A percentile compares a stretch with the other conserved stretches of the same genome.
phyloP scores from a whole-genome alignment of 441 rosid species.

The Bocquillonia castaneifolia region DNA sequence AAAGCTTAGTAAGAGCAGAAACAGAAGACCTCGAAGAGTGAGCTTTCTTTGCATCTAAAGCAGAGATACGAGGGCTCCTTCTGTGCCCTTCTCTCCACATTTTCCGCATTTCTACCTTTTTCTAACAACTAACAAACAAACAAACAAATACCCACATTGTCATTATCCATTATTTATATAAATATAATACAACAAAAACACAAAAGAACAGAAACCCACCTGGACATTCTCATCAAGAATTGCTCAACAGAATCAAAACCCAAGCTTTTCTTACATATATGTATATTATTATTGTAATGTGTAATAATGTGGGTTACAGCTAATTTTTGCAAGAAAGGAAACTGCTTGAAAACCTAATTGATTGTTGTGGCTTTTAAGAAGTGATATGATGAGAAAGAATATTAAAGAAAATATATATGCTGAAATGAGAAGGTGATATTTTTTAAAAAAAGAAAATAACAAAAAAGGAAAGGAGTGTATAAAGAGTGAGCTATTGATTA shows the following conservation, averaged over 20 bases:
- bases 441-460: too few species aligned
- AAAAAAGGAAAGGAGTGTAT: background rate
- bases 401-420: too few species aligned
- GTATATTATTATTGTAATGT: too few species aligned
- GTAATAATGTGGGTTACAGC: too few species aligned
- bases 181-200: slow-evolving; percentile 1
- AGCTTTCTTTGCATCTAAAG: slow-evolving; percentile 34
- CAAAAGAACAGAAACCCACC: slow-evolving; percentile 30
- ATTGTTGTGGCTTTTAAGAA: background rate
- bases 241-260: background rate
- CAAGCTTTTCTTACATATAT: slow-evolving; percentile 4
- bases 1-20: too few species aligned
- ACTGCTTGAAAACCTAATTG: slow-evolving; percentile 16
- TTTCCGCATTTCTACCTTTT: slow-evolving; percentile 33
- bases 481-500: background rate
- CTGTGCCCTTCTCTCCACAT: slow-evolving; percentile 41
- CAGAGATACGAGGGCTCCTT: slow-evolving; percentile 47
- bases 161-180: slow-evolving; percentile 13
- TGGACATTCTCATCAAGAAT: slow-evolving; percentile 26
- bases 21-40: slow-evolving; percentile 25
- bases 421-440: too few species aligned
- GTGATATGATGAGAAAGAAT: background rate
- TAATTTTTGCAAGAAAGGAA: slow-evolving; percentile 30
- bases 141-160: slow-evolving; percentile 21
- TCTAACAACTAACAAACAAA: background rate